These are phyloP conservation scores for Nakataea oryzae DNA, from an alignment of 2,329 filamentous ascomycete species.

Conservation along the genomic window DNA sequence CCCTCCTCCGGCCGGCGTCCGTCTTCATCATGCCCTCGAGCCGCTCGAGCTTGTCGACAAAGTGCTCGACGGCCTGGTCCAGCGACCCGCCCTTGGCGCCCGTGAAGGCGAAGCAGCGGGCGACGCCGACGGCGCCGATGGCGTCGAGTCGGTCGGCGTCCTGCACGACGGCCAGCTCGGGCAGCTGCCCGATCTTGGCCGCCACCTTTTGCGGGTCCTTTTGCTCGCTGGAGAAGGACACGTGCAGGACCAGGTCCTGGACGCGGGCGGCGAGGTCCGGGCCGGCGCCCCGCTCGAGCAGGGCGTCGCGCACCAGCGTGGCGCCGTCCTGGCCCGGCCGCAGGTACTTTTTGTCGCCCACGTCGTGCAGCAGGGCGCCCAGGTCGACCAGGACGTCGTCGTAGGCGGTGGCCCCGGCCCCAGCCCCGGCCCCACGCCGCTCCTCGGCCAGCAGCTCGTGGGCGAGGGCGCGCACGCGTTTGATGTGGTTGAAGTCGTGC, in stretches of 20 bases:
- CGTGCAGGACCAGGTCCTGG: constrained; percentile 62
- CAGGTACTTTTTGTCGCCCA: constrained; percentile 78
- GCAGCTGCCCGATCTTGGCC: constrained; percentile 52
- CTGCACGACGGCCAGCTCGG: constrained; percentile 77
- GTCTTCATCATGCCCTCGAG: constrained; percentile 59
- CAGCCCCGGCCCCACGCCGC: constrained; percentile 12
- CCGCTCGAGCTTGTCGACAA: constrained; percentile 62
- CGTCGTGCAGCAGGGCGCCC: constrained; percentile 72
- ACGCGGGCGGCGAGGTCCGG: constrained; percentile 51
- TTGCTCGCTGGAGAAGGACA: constrained; percentile 69
- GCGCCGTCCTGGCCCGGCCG: constrained; percentile 43
- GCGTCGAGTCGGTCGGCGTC: constrained; percentile 91
- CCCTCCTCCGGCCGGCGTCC: constrained; percentile 39
- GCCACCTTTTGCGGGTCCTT: constrained; percentile 50
- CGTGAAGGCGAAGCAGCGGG: constrained; percentile 65
- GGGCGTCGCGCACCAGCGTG: constrained; percentile 42
- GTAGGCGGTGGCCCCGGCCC: constrained; percentile 12
- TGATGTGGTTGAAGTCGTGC: constrained; percentile 79
- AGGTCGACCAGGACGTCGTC: constrained; percentile 53
- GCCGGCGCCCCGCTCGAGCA: constrained; percentile 42
- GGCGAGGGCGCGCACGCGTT: constrained; percentile 67
- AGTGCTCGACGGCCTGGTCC: constrained; percentile 60
- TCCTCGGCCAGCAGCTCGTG: constrained; percentile 50
- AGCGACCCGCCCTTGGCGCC: constrained; percentile 51
- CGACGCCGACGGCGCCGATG: constrained; percentile 78